phyloP scores from a whole-genome alignment of 2,329 filamentous ascomycete genomes.

The Clonostachys byssicola region DNA sequence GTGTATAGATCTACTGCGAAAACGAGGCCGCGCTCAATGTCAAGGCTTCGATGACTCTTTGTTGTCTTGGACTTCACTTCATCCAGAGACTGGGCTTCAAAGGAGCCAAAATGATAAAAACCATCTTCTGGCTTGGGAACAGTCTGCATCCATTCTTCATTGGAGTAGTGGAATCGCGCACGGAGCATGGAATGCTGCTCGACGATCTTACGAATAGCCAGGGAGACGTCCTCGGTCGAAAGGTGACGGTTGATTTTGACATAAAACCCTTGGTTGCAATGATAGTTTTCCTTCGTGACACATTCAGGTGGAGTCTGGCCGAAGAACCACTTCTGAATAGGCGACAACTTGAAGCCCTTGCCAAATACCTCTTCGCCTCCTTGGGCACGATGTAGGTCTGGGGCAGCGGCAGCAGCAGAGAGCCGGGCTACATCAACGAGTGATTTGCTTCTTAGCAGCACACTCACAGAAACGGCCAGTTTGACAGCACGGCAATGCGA shows the following conservation, averaged over 20 bases:
- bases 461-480: conserved; percentile 19
- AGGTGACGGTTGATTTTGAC: neutral
- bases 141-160: conserved; percentile 4
- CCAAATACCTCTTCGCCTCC: conserved; percentile 32
- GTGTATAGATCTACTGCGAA: conserved; percentile 8
- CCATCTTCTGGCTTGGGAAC: conserved; percentile 1
- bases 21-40: conserved; percentile 4
- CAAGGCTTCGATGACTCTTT: conserved; percentile 4
- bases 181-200: conserved; percentile 8
- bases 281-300: neutral
- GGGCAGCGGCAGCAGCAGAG: neutral
- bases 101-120: neutral
- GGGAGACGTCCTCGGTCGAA: neutral
- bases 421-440: conserved; percentile 12
- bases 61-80: neutral
- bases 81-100: neutral
- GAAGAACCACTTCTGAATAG: conserved; percentile 7
- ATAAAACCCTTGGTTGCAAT: conserved; percentile 9
- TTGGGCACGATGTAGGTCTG: conserved; percentile 1
- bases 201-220: conserved; percentile 2
- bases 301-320: neutral
- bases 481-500: conserved; percentile 26
- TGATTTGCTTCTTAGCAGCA: conserved; percentile 20
- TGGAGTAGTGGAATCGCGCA: conserved; percentile 1
- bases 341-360: conserved; percentile 19